A percentile compares a stretch with the other conserved stretches of the same genome.
These are phyloP conservation scores for Chlamydomonas reinhardtii DNA, from an alignment of 163 green algal species.

Conservation along the genomic window DNA sequence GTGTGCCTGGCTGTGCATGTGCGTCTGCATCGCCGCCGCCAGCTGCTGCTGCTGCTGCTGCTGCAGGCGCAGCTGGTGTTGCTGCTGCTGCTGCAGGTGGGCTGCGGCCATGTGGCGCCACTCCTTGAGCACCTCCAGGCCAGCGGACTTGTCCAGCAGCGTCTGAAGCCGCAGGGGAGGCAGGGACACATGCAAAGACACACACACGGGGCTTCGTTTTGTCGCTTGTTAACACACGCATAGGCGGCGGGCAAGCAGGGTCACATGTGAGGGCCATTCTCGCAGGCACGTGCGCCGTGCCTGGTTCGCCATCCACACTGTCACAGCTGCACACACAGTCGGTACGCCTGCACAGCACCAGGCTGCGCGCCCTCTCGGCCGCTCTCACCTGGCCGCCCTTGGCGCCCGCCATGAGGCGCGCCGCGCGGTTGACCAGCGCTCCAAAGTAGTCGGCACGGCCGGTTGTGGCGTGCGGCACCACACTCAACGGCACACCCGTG, in stretches of 20 bases:
- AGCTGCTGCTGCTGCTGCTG: background rate
- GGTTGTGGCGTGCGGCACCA: constrained; percentile 35
- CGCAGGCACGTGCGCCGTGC: too few species aligned
- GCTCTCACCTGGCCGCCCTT: constrained; percentile 59
- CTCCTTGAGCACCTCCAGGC: constrained; percentile 5
- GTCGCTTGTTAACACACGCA: too few species aligned
- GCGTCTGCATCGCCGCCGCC: background rate
- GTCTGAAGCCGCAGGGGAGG: background rate
- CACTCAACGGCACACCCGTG: constrained; percentile 15
- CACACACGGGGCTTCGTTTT: too few species aligned
- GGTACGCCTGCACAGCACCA: too few species aligned
- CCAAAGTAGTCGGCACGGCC: constrained; percentile 60
- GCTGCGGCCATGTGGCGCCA: background rate
- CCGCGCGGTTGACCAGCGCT: constrained; percentile 59
- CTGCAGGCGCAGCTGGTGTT: background rate
- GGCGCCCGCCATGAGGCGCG: constrained; percentile 61
- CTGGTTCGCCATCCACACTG: too few species aligned
- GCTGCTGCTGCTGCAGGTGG: background rate
- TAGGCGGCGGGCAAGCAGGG: too few species aligned
- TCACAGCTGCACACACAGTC: too few species aligned
- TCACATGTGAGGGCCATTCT: too few species aligned
- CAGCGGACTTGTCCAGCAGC: background rate
- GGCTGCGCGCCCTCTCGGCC: too few species aligned
- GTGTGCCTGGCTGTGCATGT: background rate
- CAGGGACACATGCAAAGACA: background rate